Base-by-base conservation (phyloP, 169 alveolate genomes). In the Cryptosporidium sp. region DNA sequence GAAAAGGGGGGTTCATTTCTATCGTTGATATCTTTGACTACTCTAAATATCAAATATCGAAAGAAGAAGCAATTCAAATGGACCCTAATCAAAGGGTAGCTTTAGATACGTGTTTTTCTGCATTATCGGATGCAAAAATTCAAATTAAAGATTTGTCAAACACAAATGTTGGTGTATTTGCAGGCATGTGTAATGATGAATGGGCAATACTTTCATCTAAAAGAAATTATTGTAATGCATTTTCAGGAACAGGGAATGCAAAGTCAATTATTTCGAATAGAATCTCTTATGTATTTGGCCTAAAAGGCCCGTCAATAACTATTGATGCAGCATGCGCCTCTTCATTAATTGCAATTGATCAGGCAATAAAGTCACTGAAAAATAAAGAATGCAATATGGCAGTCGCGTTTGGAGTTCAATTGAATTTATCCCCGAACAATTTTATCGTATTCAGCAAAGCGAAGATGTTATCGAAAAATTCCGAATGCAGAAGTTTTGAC, bases 401-500 rank as follows among this genome's bases (percentile, higher is more conserved):
- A 3, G 62, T 80, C 0, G 87, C 51, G 26, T 41, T 80, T 21
- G 87, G 87, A 18, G 86, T 85, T n/a, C 91, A 91, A 62, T 26
- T 91, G 59, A 80, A 80, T 43, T 69, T 80, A 14, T 75, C 71
- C 21, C 62, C 65, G 14, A 91, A 85, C 58, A 86, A 85, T 41
- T 91, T 91, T 70, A 59, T 68, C 29, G 75, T 71, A 39, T 74
- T 91, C 37, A 61, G 75, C 18, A 65, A 85, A 12, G 93, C 95
- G 5, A 50, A 71, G 21, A 93, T 93, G 95, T 86, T 93, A 10
- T 91, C 94, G 16, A 37, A 37, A 21, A 91, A 91, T 48, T 84
- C 92, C 12, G 73, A 85, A 7, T 93, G 95, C 61, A 93, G 85
- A 58, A 93, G 93, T 48, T 93, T 93, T 71, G 95, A 93, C 74